These are phyloP conservation scores for Rubroboletus pulcherrimus DNA, from an alignment of 768 basidiomycete genomes.

Conservation along the genomic window DNA sequence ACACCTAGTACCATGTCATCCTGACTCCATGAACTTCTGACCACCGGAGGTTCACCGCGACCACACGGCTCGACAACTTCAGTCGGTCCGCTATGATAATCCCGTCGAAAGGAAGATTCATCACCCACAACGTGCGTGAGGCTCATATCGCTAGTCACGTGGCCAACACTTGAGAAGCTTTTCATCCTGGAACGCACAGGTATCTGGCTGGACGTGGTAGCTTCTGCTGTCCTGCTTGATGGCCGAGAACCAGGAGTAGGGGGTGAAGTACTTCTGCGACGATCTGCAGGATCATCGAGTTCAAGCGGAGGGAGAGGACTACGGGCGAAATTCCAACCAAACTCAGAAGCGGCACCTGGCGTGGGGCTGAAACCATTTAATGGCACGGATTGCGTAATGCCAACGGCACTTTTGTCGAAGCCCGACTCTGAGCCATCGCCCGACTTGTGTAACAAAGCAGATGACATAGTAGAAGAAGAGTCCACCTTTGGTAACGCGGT, in stretches of 20 bases:
- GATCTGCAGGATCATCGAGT: conserved; percentile 26
- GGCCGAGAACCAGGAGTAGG: conserved; percentile 26
- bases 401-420: background rate
- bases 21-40: conserved; percentile 8
- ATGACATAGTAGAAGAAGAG: background rate
- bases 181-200: conserved; percentile 42
- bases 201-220: conserved; percentile 37
- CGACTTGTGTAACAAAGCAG: background rate
- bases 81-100: conserved; percentile 26
- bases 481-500: background rate
- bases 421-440: background rate
- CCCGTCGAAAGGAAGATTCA: conserved; percentile 22
- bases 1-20: conserved; percentile 21
- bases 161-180: conserved; percentile 15
- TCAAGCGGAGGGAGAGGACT: conserved; percentile 40
- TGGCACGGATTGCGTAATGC: background rate
- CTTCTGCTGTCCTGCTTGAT: conserved; percentile 24
- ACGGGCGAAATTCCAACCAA: conserved; percentile 41
- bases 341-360: conserved; percentile 26
- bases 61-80: conserved; percentile 28
- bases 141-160: conserved; percentile 19
- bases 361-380: conserved; percentile 9
- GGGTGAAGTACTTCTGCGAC: conserved; percentile 18
- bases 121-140: conserved; percentile 22
- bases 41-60: conserved; percentile 20